Evolutionary conservation across 495 filamentous ascomycete genomes (phyloP).

Genomic region (Aspergillus nanangensis): DNA sequence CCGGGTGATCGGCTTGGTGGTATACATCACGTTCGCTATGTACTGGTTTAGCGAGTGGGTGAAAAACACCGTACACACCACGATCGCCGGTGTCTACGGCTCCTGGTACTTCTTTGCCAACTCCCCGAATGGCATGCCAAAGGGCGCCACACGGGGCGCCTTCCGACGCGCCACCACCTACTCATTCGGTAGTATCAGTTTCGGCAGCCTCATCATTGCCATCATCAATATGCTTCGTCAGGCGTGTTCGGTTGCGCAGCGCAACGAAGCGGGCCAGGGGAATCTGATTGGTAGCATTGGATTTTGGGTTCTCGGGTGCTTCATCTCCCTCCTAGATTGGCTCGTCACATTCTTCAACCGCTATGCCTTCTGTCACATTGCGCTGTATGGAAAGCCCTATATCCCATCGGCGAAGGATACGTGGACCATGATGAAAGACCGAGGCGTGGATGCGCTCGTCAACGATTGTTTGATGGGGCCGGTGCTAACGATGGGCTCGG

Average conservation of each 20-base stretch:
- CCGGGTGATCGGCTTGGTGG: constrained; percentile 77
- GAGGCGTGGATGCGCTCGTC: constrained; percentile 83
- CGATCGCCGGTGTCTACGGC: constrained; percentile 83
- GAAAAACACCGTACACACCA: constrained; percentile 88
- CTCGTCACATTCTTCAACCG: constrained; percentile 64
- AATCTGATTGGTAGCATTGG: constrained; percentile 62
- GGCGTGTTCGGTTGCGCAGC: constrained; percentile 66
- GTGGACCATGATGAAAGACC: constrained; percentile 85
- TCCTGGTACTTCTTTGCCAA: constrained; percentile 83
- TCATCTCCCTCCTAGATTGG: constrained; percentile 81
- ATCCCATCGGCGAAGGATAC: constrained; percentile 82
- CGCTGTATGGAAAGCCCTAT: constrained; percentile 84
- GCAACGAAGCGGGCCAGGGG: constrained; percentile 58
- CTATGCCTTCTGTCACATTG: constrained; percentile 90
- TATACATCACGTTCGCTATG: constrained; percentile 82
- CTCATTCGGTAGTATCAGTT: constrained; percentile 84
- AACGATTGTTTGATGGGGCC: constrained; percentile 90
- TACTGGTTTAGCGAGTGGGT: constrained; percentile 92
- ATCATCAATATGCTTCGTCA: constrained; percentile 81
- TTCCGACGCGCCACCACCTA: constrained; percentile 77
- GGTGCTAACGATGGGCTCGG: constrained; percentile 81
- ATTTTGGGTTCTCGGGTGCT: constrained; percentile 67
- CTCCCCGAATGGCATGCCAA: constrained; percentile 61
- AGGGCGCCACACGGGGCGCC: constrained; percentile 66
- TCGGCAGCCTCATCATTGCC: constrained; percentile 83